A percentile compares a stretch with the other conserved stretches of the same genome.
Conservation (phyloP, 768 basidiomycete genomes). For the Sporobolomyces pararoseus region DNA sequence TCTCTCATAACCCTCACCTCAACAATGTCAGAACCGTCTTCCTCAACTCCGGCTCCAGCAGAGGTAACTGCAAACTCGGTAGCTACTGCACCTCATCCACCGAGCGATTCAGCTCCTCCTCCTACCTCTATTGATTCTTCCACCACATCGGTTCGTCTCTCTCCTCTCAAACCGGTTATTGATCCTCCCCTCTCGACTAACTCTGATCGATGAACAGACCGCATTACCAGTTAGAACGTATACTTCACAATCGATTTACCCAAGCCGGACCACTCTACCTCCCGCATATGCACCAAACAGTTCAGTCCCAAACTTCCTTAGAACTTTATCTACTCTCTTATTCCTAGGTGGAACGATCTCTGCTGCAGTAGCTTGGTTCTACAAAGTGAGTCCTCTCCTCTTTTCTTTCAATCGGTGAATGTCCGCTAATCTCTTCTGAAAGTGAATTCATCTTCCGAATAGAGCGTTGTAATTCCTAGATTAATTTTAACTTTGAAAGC, state of each 20-base stretch:
- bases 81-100: accelerated
- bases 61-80: background rate
- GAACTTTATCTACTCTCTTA: conserved; percentile 11
- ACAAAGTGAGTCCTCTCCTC: conserved; percentile 17
- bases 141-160: background rate
- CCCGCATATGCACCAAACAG: conserved; percentile 30
- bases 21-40: background rate
- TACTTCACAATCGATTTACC: conserved; percentile 31
- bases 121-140: background rate
- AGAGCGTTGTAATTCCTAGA: conserved; percentile 28
- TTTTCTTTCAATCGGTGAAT: background rate
- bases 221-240: conserved; percentile 37
- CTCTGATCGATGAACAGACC: conserved; percentile 19
- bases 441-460: background rate
- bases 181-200: conserved; percentile 7
- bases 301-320: conserved; percentile 30
- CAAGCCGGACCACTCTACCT: conserved; percentile 12
- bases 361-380: conserved; percentile 20
- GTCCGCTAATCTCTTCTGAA: background rate
- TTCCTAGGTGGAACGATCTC: conserved; percentile 22
- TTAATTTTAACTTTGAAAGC: conserved; percentile 26
- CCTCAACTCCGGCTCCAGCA: background rate
- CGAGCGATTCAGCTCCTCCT: conserved; percentile 27
- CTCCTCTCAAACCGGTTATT: background rate
- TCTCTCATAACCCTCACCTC: too few species aligned